Evolutionary conservation across 495 filamentous ascomycete species (phyloP).

Genomic region (Polyplosphaeria fusca): DNA sequence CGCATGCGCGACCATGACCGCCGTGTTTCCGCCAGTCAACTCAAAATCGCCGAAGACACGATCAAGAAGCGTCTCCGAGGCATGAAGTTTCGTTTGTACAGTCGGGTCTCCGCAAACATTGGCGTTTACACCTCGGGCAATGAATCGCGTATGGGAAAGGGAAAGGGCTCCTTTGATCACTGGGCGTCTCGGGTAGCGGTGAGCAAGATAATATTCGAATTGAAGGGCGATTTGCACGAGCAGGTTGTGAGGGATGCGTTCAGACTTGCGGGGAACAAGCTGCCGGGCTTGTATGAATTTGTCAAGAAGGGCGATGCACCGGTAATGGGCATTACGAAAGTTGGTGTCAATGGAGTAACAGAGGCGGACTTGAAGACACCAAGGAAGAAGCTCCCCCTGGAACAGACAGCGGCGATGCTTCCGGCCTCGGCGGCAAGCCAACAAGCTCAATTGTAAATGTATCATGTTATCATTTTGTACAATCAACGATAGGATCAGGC

Average conservation of each 20-base stretch:
- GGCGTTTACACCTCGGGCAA: slow-evolving; percentile 95
- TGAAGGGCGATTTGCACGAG: slow-evolving; percentile 90
- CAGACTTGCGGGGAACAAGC: slow-evolving; percentile 87
- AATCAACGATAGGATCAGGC: not conserved
- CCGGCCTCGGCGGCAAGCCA: not conserved
- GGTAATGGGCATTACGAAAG: slow-evolving; percentile 88
- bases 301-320: slow-evolving; percentile 89
- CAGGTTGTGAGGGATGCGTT: slow-evolving; percentile 92
- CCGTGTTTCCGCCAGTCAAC: slow-evolving; percentile 77
- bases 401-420: slow-evolving; percentile 22
- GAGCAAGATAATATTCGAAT: slow-evolving; percentile 84
- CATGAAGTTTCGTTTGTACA: slow-evolving; percentile 89
- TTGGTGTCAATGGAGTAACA: slow-evolving; percentile 69
- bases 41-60: slow-evolving; percentile 86
- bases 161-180: slow-evolving; percentile 95
- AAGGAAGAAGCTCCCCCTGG: slow-evolving; percentile 58
- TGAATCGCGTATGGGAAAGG: slow-evolving; percentile 96
- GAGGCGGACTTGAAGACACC: slow-evolving; percentile 74
- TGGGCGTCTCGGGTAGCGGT: slow-evolving; percentile 88
- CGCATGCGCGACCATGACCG: slow-evolving; percentile 92
- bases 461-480: not conserved
- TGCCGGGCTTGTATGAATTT: slow-evolving; percentile 92
- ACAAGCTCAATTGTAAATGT: not conserved
- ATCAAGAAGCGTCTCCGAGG: slow-evolving; percentile 86
- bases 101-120: slow-evolving; percentile 82